phyloP scores from a whole-genome alignment of 164 flowering plant species.

The Umbellularia californica region DNA sequence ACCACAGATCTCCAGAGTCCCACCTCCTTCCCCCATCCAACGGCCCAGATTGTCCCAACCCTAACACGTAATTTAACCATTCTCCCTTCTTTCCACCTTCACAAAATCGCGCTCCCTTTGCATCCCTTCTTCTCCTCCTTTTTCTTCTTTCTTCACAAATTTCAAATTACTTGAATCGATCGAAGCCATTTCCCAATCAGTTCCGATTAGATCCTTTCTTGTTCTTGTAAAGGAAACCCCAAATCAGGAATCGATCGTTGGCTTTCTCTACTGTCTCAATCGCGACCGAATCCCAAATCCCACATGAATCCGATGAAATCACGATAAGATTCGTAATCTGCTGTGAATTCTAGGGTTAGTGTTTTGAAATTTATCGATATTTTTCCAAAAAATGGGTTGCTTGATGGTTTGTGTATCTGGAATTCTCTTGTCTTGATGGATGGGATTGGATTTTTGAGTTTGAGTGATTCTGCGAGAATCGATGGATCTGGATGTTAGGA shows the following conservation, averaged over 20 bases:
- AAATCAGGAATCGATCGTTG: neutral
- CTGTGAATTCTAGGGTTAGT: neutral
- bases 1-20: neutral
- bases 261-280: neutral
- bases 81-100: neutral
- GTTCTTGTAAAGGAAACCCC: neutral
- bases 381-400: neutral
- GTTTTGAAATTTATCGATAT: neutral
- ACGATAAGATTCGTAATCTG: neutral
- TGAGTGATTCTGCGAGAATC: neutral
- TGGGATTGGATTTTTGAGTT: neutral
- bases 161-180: neutral
- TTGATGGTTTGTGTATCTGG: neutral
- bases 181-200: neutral
- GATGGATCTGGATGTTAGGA: constrained; percentile 15
- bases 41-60: neutral
- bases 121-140: neutral
- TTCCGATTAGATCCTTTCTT: neutral
- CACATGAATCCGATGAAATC: neutral
- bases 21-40: neutral
- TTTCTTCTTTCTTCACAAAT: neutral
- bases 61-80: neutral
- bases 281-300: neutral
- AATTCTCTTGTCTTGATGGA: neutral
- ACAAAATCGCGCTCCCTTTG: neutral